Evolutionary conservation across 306 rosid species (phyloP).

Genomic region (Sesbania bispinosa): DNA sequence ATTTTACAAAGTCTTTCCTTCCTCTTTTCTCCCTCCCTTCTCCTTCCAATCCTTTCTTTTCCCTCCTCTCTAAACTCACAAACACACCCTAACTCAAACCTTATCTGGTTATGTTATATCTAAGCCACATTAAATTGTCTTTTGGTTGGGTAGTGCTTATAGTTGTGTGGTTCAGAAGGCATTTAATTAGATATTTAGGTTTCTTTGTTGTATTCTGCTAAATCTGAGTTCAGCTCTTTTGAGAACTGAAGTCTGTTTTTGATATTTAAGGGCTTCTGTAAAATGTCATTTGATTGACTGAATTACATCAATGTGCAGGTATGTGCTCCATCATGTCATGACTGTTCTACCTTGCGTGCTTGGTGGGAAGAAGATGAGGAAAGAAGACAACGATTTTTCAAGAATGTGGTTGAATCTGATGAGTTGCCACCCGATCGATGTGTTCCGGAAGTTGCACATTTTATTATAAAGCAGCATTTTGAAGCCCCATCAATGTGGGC

Average conservation of each 20-base stretch:
- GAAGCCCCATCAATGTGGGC: conserved; percentile 99
- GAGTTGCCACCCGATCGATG: conserved; percentile 65
- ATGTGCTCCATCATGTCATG: conserved; percentile 98
- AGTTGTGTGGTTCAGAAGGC: conserved; percentile 3
- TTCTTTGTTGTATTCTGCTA: conserved; percentile 1
- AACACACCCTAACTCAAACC: background rate
- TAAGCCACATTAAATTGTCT: background rate
- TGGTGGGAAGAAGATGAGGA: conserved; percentile 99
- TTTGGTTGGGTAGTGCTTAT: background rate
- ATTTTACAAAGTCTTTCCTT: too few relatives aligned
- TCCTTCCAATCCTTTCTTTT: too few relatives aligned
- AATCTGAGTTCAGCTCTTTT: background rate
- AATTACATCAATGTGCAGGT: conserved; percentile 48
- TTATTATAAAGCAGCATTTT: conserved; percentile 65
- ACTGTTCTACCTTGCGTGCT: conserved; percentile 91
- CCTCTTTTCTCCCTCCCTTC: too few relatives aligned
- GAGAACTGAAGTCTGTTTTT: background rate
- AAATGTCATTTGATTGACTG: conserved; percentile 16
- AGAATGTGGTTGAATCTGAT: conserved; percentile 61
- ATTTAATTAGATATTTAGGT: background rate
- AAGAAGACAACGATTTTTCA: conserved; percentile 69
- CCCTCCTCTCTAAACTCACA: too few relatives aligned
- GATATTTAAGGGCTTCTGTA: background rate
- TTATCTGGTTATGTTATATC: background rate
- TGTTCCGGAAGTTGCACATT: conserved; percentile 71